Conservation (phyloP, 2,329 filamentous ascomycete species). For the Ampelomyces quisqualis region DNA sequence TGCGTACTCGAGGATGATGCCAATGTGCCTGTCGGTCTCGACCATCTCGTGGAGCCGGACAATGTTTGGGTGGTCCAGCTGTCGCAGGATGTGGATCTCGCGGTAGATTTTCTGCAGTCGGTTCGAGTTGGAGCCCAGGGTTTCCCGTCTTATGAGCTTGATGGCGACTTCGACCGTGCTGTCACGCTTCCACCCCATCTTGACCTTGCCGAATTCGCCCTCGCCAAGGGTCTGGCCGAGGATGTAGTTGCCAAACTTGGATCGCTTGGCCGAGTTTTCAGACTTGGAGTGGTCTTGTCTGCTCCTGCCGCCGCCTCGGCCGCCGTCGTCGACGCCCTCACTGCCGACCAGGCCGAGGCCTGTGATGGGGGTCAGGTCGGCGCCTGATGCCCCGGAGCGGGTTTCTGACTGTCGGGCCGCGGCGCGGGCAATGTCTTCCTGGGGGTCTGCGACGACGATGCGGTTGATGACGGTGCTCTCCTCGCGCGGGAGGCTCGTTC, state of each 20-base stretch:
- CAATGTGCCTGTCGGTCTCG: slow-evolving; percentile 94
- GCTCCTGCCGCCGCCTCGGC: slow-evolving; percentile 46
- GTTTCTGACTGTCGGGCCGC: slow-evolving; percentile 68
- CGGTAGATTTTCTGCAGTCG: slow-evolving; percentile 95
- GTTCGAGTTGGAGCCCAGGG: slow-evolving; percentile 81
- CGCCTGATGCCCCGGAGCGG: slow-evolving; percentile 45
- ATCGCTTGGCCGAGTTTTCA: slow-evolving; percentile 64
- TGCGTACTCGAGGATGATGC: slow-evolving; percentile 97
- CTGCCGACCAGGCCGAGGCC: slow-evolving; percentile 53
- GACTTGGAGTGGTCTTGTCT: slow-evolving; percentile 61
- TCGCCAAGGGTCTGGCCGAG: slow-evolving; percentile 94
- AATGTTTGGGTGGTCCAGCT: slow-evolving; percentile 92
- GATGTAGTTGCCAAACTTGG: slow-evolving; percentile 93
- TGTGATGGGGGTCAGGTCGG: slow-evolving; percentile 49
- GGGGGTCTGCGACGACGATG: slow-evolving; percentile 73
- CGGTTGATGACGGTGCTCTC: slow-evolving; percentile 77
- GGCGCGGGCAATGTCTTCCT: slow-evolving; percentile 71
- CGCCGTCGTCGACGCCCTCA: slow-evolving; percentile 54
- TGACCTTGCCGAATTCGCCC: slow-evolving; percentile 98
- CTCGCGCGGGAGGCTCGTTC: slow-evolving; percentile 64
- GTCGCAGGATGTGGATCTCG: slow-evolving; percentile 87
- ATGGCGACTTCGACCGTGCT: slow-evolving; percentile 92
- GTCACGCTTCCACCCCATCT: slow-evolving; percentile 96
- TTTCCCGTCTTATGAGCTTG: slow-evolving; percentile 93
- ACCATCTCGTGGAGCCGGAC: slow-evolving; percentile 98